phyloP scores from a whole-genome alignment of 139 green algal genomes.

The Bryopsis sp. region DNA sequence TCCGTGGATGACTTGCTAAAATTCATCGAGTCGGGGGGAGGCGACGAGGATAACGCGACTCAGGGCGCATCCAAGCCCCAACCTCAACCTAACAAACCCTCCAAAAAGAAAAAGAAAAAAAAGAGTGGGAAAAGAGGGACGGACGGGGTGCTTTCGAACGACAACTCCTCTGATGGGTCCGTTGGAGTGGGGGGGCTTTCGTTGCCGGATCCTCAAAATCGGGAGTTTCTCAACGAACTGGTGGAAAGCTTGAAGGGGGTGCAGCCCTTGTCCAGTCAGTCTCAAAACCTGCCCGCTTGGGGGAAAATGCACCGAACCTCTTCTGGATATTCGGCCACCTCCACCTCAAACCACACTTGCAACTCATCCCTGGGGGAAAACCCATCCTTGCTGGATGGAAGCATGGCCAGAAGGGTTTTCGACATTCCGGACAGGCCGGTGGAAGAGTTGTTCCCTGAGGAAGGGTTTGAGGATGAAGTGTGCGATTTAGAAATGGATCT shows the following conservation, averaged over 20 bases:
- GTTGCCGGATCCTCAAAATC: too few species aligned
- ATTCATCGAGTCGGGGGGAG: slow-evolving; percentile 39
- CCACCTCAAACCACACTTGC: background rate
- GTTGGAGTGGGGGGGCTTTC: too few species aligned
- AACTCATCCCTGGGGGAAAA: background rate
- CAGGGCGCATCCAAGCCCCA: too few species aligned
- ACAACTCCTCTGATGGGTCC: background rate
- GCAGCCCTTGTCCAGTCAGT: background rate
- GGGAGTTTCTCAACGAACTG: too few species aligned
- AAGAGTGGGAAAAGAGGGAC: background rate
- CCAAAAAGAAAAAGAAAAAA: background rate
- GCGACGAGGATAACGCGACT: background rate
- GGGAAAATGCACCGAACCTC: too few species aligned
- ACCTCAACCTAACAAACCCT: too few species aligned
- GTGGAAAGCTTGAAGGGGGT: too few species aligned
- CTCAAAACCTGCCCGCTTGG: background rate
- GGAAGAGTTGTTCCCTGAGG: slow-evolving; percentile 22
- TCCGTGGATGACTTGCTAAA: slow-evolving; percentile 47
- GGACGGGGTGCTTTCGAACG: background rate
- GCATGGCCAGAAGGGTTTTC: background rate
- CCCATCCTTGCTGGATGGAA: too few species aligned
- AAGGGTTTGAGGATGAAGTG: slow-evolving; percentile 21
- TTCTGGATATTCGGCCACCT: too few species aligned
- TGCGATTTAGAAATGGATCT: slow-evolving; percentile 21
- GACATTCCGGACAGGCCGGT: slow-evolving; percentile 11